Evolutionary conservation across 345 rosid species (phyloP).

Genomic region (Hibiscus tridactylites): DNA sequence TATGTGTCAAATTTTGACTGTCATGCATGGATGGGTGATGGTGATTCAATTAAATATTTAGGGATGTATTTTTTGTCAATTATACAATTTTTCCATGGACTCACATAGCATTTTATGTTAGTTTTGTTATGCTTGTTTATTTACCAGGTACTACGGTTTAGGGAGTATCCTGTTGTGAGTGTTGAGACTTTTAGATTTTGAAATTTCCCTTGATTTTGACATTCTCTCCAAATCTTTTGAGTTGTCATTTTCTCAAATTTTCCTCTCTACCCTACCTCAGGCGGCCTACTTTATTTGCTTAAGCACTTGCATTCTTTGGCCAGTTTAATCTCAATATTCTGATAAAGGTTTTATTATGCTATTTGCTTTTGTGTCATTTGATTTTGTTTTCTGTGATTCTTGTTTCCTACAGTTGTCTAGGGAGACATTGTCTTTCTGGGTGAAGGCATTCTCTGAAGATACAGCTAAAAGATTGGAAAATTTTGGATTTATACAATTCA

Average conservation of each 20-base stretch:
- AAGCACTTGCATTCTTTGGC: neutral
- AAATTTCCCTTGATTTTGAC: neutral
- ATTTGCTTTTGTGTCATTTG: neutral
- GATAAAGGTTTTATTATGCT: neutral
- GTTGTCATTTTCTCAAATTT: neutral
- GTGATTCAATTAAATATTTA: neutral
- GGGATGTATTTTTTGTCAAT: neutral
- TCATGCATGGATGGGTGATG: neutral
- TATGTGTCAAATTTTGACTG: neutral
- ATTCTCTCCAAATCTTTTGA: neutral
- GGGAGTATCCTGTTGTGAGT: neutral
- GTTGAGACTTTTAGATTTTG: neutral
- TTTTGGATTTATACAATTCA: conserved; percentile 86
- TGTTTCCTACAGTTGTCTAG: conserved; percentile 67
- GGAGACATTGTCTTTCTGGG: conserved; percentile 96
- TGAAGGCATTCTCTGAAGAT: conserved; percentile 95
- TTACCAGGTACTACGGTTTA: neutral
- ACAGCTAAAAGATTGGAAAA: conserved; percentile 95
- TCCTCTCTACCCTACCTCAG: neutral
- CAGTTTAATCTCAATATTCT: neutral
- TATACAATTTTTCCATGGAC: neutral
- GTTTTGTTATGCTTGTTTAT: neutral
- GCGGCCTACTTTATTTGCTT: neutral
- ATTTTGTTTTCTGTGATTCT: neutral
- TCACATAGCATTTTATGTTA: neutral